Evolutionary conservation across 2,329 filamentous ascomycete species (phyloP).

Genomic region (Pestalotiopsis sp.): DNA sequence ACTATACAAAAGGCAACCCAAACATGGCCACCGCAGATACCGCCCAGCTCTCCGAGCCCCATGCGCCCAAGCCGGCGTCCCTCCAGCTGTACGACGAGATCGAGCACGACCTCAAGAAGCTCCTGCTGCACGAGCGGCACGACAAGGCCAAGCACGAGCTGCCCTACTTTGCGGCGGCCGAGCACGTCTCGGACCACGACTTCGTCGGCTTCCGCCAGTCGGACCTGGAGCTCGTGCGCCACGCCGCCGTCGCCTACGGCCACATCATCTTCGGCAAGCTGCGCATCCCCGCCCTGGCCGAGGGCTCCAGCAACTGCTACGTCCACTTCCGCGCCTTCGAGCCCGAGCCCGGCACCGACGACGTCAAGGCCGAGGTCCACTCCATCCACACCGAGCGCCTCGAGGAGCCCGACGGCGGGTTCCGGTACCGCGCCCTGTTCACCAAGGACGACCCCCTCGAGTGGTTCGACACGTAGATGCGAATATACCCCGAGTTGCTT

Average conservation of each 20-base stretch:
- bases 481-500: neutral
- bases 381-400: slow-evolving; percentile 50
- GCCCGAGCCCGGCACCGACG: slow-evolving; percentile 25
- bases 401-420: slow-evolving; percentile 43
- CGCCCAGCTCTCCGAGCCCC: slow-evolving; percentile 49
- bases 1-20: neutral
- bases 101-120: slow-evolving; percentile 52
- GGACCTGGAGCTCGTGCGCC: slow-evolving; percentile 47
- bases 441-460: slow-evolving; percentile 47
- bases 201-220: slow-evolving; percentile 38
- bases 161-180: slow-evolving; percentile 55
- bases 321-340: slow-evolving; percentile 52
- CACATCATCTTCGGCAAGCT: slow-evolving; percentile 52
- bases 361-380: slow-evolving; percentile 42
- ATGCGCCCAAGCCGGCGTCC: slow-evolving; percentile 53
- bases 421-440: slow-evolving; percentile 49
- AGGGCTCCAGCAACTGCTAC: slow-evolving; percentile 37
- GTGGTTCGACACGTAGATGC: slow-evolving; percentile 54
- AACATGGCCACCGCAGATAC: slow-evolving; percentile 55
- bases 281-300: slow-evolving; percentile 43
- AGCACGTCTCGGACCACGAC: slow-evolving; percentile 39
- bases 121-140: slow-evolving; percentile 43
- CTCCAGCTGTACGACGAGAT: slow-evolving; percentile 52
- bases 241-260: slow-evolving; percentile 49
- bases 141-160: slow-evolving; percentile 50